These are phyloP conservation scores for Boletus sp. DNA, from an alignment of 1,284 basidiomycete genomes.

Conservation along the genomic window DNA sequence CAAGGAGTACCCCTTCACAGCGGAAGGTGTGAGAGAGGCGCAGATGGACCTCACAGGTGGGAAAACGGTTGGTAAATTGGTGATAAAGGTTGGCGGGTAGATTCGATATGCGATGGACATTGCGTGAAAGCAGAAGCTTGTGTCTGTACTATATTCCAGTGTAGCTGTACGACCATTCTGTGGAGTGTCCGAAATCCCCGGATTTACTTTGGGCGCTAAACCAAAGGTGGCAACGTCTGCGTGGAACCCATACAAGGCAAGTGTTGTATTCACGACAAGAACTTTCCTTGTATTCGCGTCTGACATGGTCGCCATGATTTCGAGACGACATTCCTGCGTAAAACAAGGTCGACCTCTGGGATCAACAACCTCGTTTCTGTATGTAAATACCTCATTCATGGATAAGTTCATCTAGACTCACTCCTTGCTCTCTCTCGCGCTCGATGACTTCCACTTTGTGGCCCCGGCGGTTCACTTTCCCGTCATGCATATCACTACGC, in stretches of 20 bases:
- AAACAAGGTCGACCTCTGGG: slow-evolving; percentile 19
- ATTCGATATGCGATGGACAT: background rate
- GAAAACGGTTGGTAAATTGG: slow-evolving; percentile 77
- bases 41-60: slow-evolving; percentile 80
- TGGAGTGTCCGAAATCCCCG: background rate
- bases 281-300: slow-evolving; percentile 24
- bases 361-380: slow-evolving; percentile 17
- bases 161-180: slow-evolving; percentile 4
- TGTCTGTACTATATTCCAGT: too few species aligned
- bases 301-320: slow-evolving; percentile 22
- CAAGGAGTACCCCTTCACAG: slow-evolving; percentile 80
- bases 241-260: slow-evolving; percentile 23
- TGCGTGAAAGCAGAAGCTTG: background rate
- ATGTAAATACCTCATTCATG: slow-evolving; percentile 18
- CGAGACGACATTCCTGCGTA: slow-evolving; percentile 14
- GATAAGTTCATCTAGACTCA: background rate
- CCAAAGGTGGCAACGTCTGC: too few species aligned
- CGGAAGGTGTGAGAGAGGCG: slow-evolving; percentile 73
- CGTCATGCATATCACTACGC: slow-evolving; percentile 15
- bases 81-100: slow-evolving; percentile 56
- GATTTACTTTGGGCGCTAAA: too few species aligned
- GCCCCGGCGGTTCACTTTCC: slow-evolving; percentile 20
- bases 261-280: slow-evolving; percentile 28
- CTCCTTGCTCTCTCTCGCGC: slow-evolving; percentile 10
- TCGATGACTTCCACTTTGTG: slow-evolving; percentile 27